Conservation (phyloP, 2,329 filamentous ascomycete genomes). For the Emericellopsis atlantica region DNA sequence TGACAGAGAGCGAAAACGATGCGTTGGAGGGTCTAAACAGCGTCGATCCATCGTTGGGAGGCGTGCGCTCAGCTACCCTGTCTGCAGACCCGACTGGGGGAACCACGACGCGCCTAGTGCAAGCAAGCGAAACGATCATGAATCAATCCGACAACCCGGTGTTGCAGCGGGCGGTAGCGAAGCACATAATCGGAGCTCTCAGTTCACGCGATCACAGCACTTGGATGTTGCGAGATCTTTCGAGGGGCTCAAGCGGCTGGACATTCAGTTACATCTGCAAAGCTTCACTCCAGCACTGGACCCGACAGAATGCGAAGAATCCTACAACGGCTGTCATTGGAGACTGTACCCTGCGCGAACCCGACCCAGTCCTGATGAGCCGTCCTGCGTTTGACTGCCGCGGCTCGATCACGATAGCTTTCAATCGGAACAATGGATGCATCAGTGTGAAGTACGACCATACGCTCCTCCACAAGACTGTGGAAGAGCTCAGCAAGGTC, state of each 20-base stretch:
- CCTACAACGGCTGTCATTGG: conserved; percentile 27
- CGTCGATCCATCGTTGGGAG: conserved; percentile 21
- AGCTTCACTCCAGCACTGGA: conserved; percentile 38
- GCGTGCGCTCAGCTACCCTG: conserved; percentile 8
- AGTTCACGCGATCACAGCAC: conserved; percentile 31
- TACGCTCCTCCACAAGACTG: conserved; percentile 42
- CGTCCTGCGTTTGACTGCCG: conserved; percentile 49
- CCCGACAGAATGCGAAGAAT: conserved; percentile 28
- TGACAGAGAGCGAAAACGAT: conserved; percentile 22
- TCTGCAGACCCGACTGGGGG: conserved; percentile 5
- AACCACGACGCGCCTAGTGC: conserved; percentile 23
- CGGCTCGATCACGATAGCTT: conserved; percentile 35
- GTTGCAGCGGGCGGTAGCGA: conserved; percentile 35
- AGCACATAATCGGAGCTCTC: conserved; percentile 31
- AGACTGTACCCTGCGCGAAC: conserved; percentile 33
- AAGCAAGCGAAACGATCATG: conserved; percentile 30
- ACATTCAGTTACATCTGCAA: conserved; percentile 40
- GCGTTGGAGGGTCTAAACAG: conserved; percentile 15
- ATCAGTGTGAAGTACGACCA: conserved; percentile 44
- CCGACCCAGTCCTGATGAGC: conserved; percentile 30
- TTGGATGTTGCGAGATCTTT: conserved; percentile 33
- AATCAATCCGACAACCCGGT: conserved; percentile 34
- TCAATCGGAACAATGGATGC: conserved; percentile 30
- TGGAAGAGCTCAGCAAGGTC: conserved; percentile 32
- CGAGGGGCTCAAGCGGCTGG: conserved; percentile 35